phyloP scores from a whole-genome alignment of 371 early-diverging fungal genomes.

The Rhizopus microsporus region DNA sequence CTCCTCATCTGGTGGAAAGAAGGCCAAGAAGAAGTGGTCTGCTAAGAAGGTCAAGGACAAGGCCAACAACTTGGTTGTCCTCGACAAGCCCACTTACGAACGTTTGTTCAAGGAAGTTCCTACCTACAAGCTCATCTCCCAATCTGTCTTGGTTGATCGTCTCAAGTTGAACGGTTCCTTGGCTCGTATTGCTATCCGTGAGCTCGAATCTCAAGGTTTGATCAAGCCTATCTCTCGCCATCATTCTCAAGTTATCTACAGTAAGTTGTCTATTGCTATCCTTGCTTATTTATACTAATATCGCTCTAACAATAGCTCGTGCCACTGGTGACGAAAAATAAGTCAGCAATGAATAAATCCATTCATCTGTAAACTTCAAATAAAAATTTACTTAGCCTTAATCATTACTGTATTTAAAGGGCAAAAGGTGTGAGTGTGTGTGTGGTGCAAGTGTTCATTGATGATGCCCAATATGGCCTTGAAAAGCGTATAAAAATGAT shows the following conservation, averaged over 20 bases:
- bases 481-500: too few species aligned
- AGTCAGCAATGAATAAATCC: too few species aligned
- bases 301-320: slow-evolving; percentile 44
- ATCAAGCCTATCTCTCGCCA: slow-evolving; percentile 90
- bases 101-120: slow-evolving; percentile 98
- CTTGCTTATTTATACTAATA: not conserved
- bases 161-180: slow-evolving; percentile 96
- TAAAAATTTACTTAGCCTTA: too few species aligned
- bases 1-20: slow-evolving; percentile 83
- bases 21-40: slow-evolving; percentile 97
- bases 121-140: slow-evolving; percentile 97
- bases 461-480: too few species aligned
- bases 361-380: too few species aligned
- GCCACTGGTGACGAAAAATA: slow-evolving; percentile 74
- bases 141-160: slow-evolving; percentile 97
- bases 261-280: slow-evolving; percentile 19
- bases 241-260: slow-evolving; percentile 96
- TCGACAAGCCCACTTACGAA: slow-evolving; percentile 90
- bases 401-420: too few species aligned
- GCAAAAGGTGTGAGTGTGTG: too few species aligned
- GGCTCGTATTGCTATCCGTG: slow-evolving; percentile 93
- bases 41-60: slow-evolving; percentile 97
- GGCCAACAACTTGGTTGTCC: slow-evolving; percentile 94
- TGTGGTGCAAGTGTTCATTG: too few species aligned
- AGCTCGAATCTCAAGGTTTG: slow-evolving; percentile 88